These are phyloP conservation scores for Choiromyces venosus DNA, from an alignment of 495 filamentous ascomycete species.

Conservation along the genomic window DNA sequence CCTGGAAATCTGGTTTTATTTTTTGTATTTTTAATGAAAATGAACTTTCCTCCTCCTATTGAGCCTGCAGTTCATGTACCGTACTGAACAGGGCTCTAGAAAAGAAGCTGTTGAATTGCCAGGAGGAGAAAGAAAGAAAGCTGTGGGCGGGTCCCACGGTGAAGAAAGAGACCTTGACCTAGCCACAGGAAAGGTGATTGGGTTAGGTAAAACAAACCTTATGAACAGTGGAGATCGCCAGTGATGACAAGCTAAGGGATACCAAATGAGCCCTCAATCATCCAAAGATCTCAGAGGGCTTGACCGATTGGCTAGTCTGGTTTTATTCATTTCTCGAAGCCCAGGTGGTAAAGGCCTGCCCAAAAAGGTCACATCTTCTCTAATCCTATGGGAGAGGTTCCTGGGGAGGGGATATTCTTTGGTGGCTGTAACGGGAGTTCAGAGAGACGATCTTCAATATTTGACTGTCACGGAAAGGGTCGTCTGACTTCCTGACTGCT, in stretches of 20 bases:
- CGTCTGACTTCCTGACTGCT: background rate
- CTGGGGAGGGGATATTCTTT: too few species aligned
- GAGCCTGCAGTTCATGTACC: background rate
- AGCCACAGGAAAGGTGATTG: background rate
- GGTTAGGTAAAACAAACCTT: background rate
- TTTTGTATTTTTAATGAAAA: too few species aligned
- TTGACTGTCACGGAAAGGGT: background rate
- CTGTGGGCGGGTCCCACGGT: background rate
- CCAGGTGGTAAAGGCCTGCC: background rate
- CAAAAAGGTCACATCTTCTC: background rate
- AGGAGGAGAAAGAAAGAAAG: background rate
- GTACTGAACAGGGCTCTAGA: too few species aligned
- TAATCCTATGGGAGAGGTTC: background rate
- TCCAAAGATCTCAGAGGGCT: background rate
- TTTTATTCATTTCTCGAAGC: background rate
- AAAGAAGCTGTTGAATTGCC: background rate
- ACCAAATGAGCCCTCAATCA: background rate
- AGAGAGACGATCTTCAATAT: background rate
- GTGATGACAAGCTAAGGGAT: background rate
- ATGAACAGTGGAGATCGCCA: background rate
- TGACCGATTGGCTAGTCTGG: background rate
- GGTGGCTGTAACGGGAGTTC: background rate
- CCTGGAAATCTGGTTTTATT: too few species aligned
- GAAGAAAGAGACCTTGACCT: background rate
- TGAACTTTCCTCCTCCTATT: background rate